Evolutionary conservation across 371 early-diverging fungal genomes (phyloP).

Genomic region (Apophysomyces elegans): DNA sequence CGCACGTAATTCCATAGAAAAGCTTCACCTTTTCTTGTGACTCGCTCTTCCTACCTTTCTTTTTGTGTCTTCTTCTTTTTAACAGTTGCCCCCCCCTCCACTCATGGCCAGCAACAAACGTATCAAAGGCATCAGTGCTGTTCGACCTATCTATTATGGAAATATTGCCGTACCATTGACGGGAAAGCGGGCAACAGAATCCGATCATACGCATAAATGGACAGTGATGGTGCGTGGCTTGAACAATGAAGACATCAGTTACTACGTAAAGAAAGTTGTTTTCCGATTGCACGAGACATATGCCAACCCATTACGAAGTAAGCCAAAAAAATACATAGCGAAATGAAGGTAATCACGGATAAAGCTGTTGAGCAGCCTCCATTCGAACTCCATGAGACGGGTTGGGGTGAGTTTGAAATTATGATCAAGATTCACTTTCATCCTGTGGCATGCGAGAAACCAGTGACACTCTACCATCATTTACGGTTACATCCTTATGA

Average conservation of each 20-base stretch:
- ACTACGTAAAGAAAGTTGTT: constrained; percentile 86
- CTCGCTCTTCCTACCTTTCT: background rate
- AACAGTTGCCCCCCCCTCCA: no score
- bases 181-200: constrained; percentile 64
- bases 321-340: constrained; percentile 6
- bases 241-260: constrained; percentile 85
- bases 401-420: constrained; percentile 99
- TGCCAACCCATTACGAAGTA: constrained; percentile 81
- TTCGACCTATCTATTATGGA: constrained; percentile 78
- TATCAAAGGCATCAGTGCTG: constrained; percentile 68
- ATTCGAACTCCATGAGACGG: constrained; percentile 93
- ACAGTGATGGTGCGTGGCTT: constrained; percentile 87
- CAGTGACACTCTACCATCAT: constrained; percentile 82
- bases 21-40: background rate
- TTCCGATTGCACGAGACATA: constrained; percentile 98
- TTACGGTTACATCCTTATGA: constrained; percentile 81
- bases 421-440: constrained; percentile 89
- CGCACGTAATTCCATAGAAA: no score
- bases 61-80: constrained; percentile 14
- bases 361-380: constrained; percentile 82
- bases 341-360: background rate
- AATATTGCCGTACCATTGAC: constrained; percentile 72
- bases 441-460: constrained; percentile 77
- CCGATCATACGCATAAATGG: constrained; percentile 87
- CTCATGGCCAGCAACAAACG: constrained; percentile 51